A percentile compares a stretch with the other conserved stretches of the same genome.
Conservation (phyloP, 768 basidiomycete genomes). For the Hydnomerulius pinastri region DNA sequence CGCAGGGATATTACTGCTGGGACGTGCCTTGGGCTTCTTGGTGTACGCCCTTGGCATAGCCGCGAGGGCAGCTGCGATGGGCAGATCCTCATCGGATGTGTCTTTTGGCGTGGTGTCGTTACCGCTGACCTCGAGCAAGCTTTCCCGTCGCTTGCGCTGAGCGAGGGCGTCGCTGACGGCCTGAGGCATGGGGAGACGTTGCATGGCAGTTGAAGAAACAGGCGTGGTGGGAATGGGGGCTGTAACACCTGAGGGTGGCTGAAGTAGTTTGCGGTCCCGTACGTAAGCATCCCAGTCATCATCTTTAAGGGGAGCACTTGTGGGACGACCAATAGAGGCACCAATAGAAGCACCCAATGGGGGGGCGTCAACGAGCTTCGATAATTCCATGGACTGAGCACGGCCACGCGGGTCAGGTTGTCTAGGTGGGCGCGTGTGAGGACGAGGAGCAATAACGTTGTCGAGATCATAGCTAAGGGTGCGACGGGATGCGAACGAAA, state of each 20-base stretch:
- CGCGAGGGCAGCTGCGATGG: constrained; percentile 28
- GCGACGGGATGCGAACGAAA: constrained; percentile 66
- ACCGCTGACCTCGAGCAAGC: constrained; percentile 51
- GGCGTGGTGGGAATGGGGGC: constrained; percentile 74
- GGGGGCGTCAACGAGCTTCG: constrained; percentile 44
- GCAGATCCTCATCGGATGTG: constrained; percentile 35
- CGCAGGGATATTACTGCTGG: constrained; percentile 25
- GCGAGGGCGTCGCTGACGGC: constrained; percentile 77
- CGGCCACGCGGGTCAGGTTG: constrained; percentile 67
- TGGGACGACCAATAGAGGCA: constrained; percentile 65
- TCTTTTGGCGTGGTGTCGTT: constrained; percentile 34
- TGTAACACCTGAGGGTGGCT: constrained; percentile 79
- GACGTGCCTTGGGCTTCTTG: constrained; percentile 21
- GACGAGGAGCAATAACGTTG: constrained; percentile 47
- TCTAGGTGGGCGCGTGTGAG: constrained; percentile 72
- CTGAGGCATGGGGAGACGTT: constrained; percentile 58
- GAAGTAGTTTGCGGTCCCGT: constrained; percentile 79
- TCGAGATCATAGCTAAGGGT: constrained; percentile 70
- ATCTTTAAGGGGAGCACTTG: constrained; percentile 71
- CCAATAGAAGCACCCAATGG: constrained; percentile 56
- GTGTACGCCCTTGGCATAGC: constrained; percentile 7
- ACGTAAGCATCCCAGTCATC: constrained; percentile 89
- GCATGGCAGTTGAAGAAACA: constrained; percentile 33
- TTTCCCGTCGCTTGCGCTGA: constrained; percentile 72
- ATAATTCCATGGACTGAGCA: constrained; percentile 73